phyloP scores from a whole-genome alignment of 495 filamentous ascomycete species.

The Penicillium bovifimosum region DNA sequence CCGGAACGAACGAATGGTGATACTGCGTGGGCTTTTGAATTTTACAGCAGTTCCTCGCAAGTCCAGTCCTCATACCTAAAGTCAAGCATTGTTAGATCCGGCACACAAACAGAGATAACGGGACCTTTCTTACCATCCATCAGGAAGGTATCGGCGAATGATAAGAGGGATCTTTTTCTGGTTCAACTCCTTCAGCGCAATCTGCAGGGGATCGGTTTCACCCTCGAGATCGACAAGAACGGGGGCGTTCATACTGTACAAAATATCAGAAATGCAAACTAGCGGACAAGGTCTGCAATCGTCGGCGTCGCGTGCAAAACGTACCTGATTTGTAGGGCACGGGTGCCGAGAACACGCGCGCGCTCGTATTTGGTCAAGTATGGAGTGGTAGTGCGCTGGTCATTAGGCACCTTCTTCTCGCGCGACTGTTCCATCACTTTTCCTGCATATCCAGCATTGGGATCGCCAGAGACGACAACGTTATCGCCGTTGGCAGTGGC shows the following conservation, averaged over 20 bases:
- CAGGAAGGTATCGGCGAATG: conserved; percentile 88
- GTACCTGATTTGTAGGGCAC: conserved; percentile 93
- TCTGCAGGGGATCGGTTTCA: conserved; percentile 95
- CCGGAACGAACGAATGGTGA: conserved; percentile 2
- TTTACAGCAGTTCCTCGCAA: conserved; percentile 81
- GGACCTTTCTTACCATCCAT: conserved; percentile 76
- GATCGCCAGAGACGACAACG: conserved; percentile 69
- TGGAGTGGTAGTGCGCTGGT: conserved; percentile 85
- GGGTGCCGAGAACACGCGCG: conserved; percentile 85
- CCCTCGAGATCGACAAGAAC: conserved; percentile 95
- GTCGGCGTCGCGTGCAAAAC: conserved; percentile 20
- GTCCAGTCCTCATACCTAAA: conserved; percentile 97
- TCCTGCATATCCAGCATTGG: conserved; percentile 54
- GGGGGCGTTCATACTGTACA: conserved; percentile 86
- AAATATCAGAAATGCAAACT: conserved; percentile 10
- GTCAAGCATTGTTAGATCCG: not conserved
- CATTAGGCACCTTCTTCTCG: conserved; percentile 85
- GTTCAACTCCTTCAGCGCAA: conserved; percentile 91
- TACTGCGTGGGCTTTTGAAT: not conserved
- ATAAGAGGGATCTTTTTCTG: conserved; percentile 99
- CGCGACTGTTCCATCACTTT: conserved; percentile 58
- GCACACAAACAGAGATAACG: not conserved
- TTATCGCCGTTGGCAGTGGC: conserved; percentile 46
- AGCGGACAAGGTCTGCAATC: not conserved
- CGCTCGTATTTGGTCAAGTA: conserved; percentile 99